A percentile compares a stretch with the other conserved stretches of the same genome.
phyloP scores from a whole-genome alignment of 805 yeast genomes.

The Candida maesae region DNA sequence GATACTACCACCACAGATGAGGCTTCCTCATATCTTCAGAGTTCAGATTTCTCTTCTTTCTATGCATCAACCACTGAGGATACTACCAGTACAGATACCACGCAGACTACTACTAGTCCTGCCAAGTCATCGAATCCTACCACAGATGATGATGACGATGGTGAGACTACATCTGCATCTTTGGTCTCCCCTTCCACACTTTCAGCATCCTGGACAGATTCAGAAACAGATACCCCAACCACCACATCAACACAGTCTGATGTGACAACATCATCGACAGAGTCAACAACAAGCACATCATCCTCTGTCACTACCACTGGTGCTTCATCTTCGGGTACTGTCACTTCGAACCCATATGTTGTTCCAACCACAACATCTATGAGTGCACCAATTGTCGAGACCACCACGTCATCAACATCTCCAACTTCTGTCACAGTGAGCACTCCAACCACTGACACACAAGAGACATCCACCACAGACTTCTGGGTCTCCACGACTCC shows the following conservation, averaged over 20 bases:
- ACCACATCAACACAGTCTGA: not conserved
- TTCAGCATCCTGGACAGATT: slow-evolving; percentile 4
- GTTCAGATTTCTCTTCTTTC: no score
- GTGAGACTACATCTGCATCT: slow-evolving; percentile 1
- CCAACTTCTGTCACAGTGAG: not conserved
- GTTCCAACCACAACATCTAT: slow-evolving; percentile 7
- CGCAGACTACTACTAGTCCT: no score
- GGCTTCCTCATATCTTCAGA: no score
- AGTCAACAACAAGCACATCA: not conserved
- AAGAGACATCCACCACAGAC: not conserved
- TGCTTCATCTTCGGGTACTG: slow-evolving; percentile 1
- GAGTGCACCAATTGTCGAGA: slow-evolving; percentile 9
- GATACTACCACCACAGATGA: no score
- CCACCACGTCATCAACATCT: not conserved
- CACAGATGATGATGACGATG: slow-evolving; percentile 1
- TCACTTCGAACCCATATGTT: slow-evolving; percentile 9
- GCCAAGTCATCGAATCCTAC: no score
- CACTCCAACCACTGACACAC: not conserved
- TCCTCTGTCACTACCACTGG: not conserved
- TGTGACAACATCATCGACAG: not conserved
- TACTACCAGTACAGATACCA: no score
- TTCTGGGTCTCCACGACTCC: slow-evolving; percentile 1
- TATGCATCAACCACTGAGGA: no score
- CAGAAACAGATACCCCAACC: not conserved
- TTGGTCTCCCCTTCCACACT: slow-evolving; percentile 1